A percentile compares a stretch with the other conserved stretches of the same genome.
phyloP scores from a whole-genome alignment of 345 rosid genomes.

The Draba incana region DNA sequence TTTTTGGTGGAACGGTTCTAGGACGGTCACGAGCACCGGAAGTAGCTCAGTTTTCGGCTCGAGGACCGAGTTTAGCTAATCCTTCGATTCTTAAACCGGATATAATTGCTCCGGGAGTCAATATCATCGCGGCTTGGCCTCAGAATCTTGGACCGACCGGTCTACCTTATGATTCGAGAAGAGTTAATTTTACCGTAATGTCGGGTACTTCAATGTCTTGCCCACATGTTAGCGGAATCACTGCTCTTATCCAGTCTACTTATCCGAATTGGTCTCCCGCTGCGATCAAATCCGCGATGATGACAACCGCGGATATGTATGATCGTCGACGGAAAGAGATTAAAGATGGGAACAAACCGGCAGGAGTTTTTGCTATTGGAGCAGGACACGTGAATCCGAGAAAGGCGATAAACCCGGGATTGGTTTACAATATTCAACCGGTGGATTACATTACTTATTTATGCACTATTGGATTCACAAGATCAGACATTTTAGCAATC shows the following conservation, averaged over 20 bases:
- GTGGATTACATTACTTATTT: conserved; percentile 77
- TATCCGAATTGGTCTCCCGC: conserved; percentile 87
- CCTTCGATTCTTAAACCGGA: conserved; percentile 87
- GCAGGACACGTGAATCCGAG: conserved; percentile 87
- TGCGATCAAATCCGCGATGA: conserved; percentile 84
- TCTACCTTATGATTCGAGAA: conserved; percentile 80
- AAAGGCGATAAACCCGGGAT: conserved; percentile 78
- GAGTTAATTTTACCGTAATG: conserved; percentile 89
- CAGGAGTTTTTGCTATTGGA: conserved; percentile 68
- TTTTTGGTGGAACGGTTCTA: conserved; percentile 66
- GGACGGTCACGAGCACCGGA: conserved; percentile 77
- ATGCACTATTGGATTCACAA: conserved; percentile 70
- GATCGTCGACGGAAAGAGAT: conserved; percentile 73
- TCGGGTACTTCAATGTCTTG: conserved; percentile 99
- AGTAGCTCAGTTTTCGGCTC: conserved; percentile 87
- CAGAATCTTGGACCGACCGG: conserved; percentile 84
- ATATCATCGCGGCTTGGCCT: conserved; percentile 99
- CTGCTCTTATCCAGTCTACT: conserved; percentile 69
- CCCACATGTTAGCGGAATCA: conserved; percentile 88
- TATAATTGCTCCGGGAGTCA: conserved; percentile 89
- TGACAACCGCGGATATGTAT: conserved; percentile 77
- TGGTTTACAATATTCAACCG: conserved; percentile 73
- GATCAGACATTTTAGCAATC: conserved; percentile 65
- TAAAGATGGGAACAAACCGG: conserved; percentile 68
- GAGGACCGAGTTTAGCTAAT: conserved; percentile 83